Base-by-base conservation (phyloP, 2,329 filamentous ascomycete genomes). In the Trichoderma cornu-damae region DNA sequence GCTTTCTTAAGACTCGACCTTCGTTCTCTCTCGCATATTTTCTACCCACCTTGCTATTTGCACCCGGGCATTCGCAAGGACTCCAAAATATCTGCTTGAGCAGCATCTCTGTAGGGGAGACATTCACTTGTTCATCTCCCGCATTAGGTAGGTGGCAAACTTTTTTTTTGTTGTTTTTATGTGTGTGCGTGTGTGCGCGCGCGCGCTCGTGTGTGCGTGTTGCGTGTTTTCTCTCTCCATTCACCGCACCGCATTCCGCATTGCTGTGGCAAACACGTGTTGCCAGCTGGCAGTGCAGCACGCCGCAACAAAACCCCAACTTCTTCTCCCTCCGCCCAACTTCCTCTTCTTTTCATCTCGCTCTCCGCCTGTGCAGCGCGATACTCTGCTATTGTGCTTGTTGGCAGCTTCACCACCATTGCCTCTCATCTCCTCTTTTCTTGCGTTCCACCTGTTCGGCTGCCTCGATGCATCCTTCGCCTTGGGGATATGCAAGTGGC, bases 81-180 rank as follows among this genome's bases (percentile, higher is more conserved):
- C 57, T 58, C 48, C 47, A 59, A 46, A 46, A 34, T 43, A 56
- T 46, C 55, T 52, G 63, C 61, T 63, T 67, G 70, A 70, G 69
- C 74, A 73, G 68, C 67, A 68, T 68, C n/a, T 66, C 63, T 75
- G 74, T 77, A 78, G 90, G 90, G 89, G 91, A 96, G 88, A 91
- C 91, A 96, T 96, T 96, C 75, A 87, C 73, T 96, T 96, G 91
- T 96, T 90, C 79, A 89, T 96, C 91, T 96, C 90, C 88, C 83
- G 76, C 82, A 81, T 73, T 82, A 78, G 81, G 83, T 86, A 85
- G 74, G 79, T 70, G 37, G 14, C 60, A 55, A 51, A 58, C 54
- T 61, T 58, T 46, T 26, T 49, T 43, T 38, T 28, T n/a, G 14
- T 48, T 9, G 14, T 22, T 38, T 43, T 18, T 32, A 18, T 12